Percentiles rank a stretch among this genome's conserved stretches.
These are phyloP conservation scores for Teunomyces barrocoloradensis DNA, from an alignment of 805 yeast genomes.

Conservation along the genomic window DNA sequence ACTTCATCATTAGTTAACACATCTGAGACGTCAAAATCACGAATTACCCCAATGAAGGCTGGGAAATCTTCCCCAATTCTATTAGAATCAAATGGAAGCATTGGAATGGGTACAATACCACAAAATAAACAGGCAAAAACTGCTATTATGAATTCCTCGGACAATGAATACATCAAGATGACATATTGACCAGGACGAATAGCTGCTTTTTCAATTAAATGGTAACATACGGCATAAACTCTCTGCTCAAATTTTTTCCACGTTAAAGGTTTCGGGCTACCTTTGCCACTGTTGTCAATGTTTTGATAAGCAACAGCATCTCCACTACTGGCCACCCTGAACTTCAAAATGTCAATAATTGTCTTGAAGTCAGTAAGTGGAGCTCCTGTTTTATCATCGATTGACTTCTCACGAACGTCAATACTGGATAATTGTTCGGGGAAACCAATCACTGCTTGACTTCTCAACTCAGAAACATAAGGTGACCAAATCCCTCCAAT, in stretches of 20 bases:
- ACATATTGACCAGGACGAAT: constrained; percentile 70
- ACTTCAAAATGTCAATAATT: constrained; percentile 70
- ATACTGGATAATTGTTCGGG: constrained; percentile 80
- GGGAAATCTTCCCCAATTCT: constrained; percentile 72
- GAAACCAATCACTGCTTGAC: constrained; percentile 55
- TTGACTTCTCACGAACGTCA: constrained; percentile 69
- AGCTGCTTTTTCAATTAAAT: constrained; percentile 64
- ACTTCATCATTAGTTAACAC: constrained; percentile 77
- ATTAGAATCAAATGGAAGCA: constrained; percentile 65
- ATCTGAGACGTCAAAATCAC: constrained; percentile 67
- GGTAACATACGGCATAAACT: constrained; percentile 70
- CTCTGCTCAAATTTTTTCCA: constrained; percentile 84
- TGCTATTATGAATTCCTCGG: constrained; percentile 83
- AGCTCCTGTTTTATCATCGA: constrained; percentile 76
- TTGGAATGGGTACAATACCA: constrained; percentile 75
- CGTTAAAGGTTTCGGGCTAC: constrained; percentile 38
- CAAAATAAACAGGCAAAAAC: constrained; percentile 82
- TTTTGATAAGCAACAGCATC: constrained; percentile 75
- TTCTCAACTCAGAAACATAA: constrained; percentile 66
- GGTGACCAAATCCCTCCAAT: constrained; percentile 84
- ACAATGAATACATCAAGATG: constrained; percentile 77
- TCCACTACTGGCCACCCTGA: constrained; percentile 70
- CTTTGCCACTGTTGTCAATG: constrained; percentile 34
- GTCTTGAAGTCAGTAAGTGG: constrained; percentile 70
- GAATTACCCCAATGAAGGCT: constrained; percentile 61